Evolutionary conservation across 2,329 filamentous ascomycete genomes (phyloP), one percentile per base, ranked within the genome.

Genomic region (Sporothrix curviconia): DNA sequence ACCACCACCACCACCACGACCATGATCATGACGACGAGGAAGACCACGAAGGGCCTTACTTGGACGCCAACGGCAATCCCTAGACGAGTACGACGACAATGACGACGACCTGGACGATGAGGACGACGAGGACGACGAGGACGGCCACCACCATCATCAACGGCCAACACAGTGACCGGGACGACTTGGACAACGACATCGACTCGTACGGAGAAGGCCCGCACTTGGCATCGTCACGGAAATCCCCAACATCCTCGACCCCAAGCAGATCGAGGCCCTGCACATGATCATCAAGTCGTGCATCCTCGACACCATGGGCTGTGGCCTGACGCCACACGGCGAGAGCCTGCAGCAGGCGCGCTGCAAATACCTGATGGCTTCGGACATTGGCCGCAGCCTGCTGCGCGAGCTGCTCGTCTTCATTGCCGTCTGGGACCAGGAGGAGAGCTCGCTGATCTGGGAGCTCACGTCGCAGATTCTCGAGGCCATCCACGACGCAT

Each of bases 221-320:
- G 22, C 89, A 67, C 87, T 90, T 17, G 92, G 92, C 12, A 75
- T 97, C 14, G 75, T 97, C 56, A 96, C 92, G 0, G 92, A 97
- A 69, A 90, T 97, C 12, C 92, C 92, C 30, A 88, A 97, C 63
- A 95, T 96, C 37, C 78, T 97, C 30, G 92, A 95, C 43, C 92
- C 92, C 0, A 92, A 91, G 57, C 92, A 97, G 71, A 96, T 96
- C 55, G 92, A 97, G 71, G 92, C 94, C 6, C 75, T 97, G 55
- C 92, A 95, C 56, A 96, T 96, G 92, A 95, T 96, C 59, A 87
- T 97, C 66, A 96, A 96, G 76, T 92, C 90, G 14, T 95, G 92
- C 61, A 95, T 97, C 55, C 84, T 96, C 22, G 89, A 95, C 65
- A 85, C 84, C n/a, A 78, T 83, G 59, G 89, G 88, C 59, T 86